Evolutionary conservation across 768 basidiomycete genomes (phyloP).

Genomic region (Lentinus tigrinus): DNA sequence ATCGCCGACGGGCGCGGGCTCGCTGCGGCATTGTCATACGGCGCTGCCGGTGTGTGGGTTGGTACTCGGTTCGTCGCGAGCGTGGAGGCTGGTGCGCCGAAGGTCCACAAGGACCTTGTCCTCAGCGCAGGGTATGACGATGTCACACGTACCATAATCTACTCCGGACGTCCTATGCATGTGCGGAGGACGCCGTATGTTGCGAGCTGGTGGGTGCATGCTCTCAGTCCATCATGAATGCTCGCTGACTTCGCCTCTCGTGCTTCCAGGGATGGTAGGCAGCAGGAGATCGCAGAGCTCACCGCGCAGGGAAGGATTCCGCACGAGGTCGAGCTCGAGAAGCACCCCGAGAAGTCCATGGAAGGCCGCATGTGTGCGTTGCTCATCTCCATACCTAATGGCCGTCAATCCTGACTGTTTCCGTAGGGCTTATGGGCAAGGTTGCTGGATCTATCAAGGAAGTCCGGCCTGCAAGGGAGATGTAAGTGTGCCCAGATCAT

Average conservation of each 20-base stretch:
- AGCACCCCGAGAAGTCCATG: constrained; percentile 63
- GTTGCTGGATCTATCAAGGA: constrained; percentile 75
- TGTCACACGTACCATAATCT: constrained; percentile 66
- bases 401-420: neutral
- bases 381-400: neutral
- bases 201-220: constrained; percentile 54
- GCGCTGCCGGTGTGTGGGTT: constrained; percentile 86
- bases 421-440: constrained; percentile 75
- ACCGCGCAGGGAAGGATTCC: constrained; percentile 69
- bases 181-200: constrained; percentile 84
- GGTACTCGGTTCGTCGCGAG: constrained; percentile 86
- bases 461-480: constrained; percentile 81
- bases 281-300: constrained; percentile 56
- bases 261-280: constrained; percentile 56
- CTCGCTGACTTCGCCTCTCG: neutral
- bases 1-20: constrained; percentile 82
- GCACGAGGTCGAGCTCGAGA: constrained; percentile 69
- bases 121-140: constrained; percentile 76
- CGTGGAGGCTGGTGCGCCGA: constrained; percentile 77
- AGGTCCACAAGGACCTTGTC: constrained; percentile 67
- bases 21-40: constrained; percentile 72
- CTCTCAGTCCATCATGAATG: neutral
- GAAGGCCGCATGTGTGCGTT: constrained; percentile 59
- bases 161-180: constrained; percentile 77
- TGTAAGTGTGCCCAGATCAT: constrained; percentile 47